These are phyloP conservation scores for Xylaria cubensis DNA, from an alignment of 495 filamentous ascomycete genomes.

Conservation along the genomic window DNA sequence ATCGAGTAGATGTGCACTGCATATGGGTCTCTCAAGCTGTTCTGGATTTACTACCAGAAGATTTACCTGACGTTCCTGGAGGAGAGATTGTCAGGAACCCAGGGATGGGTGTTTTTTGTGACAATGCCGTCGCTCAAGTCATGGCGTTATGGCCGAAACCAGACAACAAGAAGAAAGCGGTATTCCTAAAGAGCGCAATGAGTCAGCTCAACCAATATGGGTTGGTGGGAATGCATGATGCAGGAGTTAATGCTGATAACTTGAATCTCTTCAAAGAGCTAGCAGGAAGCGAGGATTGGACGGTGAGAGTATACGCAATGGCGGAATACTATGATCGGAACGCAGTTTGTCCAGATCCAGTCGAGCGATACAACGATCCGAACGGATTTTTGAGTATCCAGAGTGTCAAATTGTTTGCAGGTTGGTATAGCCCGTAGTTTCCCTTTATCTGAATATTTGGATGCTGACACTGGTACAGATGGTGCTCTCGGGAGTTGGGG, in stretches of 20 bases:
- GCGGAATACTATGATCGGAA: conserved; percentile 66
- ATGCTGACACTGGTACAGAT: conserved; percentile 49
- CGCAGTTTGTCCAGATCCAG: conserved; percentile 61
- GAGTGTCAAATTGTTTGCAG: conserved; percentile 67
- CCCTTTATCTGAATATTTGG: background rate
- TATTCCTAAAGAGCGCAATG: conserved; percentile 62
- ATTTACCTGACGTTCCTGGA: conserved; percentile 61
- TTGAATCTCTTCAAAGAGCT: conserved; percentile 58
- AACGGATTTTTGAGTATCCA: conserved; percentile 55
- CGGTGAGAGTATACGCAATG: conserved; percentile 67
- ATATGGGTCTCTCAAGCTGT: conserved; percentile 67
- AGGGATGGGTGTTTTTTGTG: conserved; percentile 70
- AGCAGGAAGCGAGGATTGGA: conserved; percentile 55
- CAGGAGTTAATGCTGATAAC: conserved; percentile 60
- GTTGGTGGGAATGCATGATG: conserved; percentile 68
- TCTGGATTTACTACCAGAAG: conserved; percentile 58
- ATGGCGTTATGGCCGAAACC: conserved; percentile 61
- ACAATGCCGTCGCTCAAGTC: conserved; percentile 71
- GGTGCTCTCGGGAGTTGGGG: conserved; percentile 71
- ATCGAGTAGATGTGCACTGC: conserved; percentile 71
- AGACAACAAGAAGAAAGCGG: conserved; percentile 50
- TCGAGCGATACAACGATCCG: conserved; percentile 43
- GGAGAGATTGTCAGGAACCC: conserved; percentile 63
- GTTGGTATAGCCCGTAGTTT: conserved; percentile 38
- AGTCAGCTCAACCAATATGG: conserved; percentile 63